Evolutionary conservation across 805 yeast genomes (phyloP), one percentile per base, ranked within the genome.

Genomic region (Nakazawaea ambrosiae): DNA sequence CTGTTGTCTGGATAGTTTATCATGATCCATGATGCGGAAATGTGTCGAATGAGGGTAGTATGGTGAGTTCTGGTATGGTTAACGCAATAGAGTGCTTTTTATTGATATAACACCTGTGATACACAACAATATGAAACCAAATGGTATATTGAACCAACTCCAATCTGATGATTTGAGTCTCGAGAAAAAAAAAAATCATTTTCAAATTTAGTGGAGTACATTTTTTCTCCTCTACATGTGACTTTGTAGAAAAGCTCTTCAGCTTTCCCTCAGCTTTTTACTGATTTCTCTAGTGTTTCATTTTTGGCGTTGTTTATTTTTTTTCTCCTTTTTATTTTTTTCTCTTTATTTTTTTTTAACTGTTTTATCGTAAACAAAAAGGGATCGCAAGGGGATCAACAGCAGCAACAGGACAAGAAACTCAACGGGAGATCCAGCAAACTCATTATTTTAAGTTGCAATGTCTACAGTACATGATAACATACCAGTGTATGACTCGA

Each of bases 401-500:
- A 6, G 12, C 8, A 16, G 26, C 11, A 31, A 22, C 24, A 22
- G 10, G 10, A 22, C 10, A 22, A 22, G 10, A 7, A 22, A 22
- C 24, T 22, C 10, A 8, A 22, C 10, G 10, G 10, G 10, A 7
- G 10, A 22, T 10, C 10, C 10, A 8, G 24, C 10, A n/a, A 19
- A 19, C 25, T 5, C 23, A 19, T 31, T 15, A 11, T 11, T 7
- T 2, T 18, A 8, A 22, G 24, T 8, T 7, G 10, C 10, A 7
- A 33, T 24, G 20, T 5, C 20, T 12, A 14, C 19, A 16, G 12
- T 19, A 19, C 24, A 20, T 16, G 31, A 31, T 4, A 35, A 35
- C 14, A 34, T 41, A 23, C 29, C 36, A 9, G 26, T 42, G 17
- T 31, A 40, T 14, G 36, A 40, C 8, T 32, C 41, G 3, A 37